Percentiles rank a stretch among this genome's conserved stretches.
These are phyloP conservation scores for Cystobasidium onofrii DNA, from an alignment of 768 basidiomycete genomes.

Conservation along the genomic window DNA sequence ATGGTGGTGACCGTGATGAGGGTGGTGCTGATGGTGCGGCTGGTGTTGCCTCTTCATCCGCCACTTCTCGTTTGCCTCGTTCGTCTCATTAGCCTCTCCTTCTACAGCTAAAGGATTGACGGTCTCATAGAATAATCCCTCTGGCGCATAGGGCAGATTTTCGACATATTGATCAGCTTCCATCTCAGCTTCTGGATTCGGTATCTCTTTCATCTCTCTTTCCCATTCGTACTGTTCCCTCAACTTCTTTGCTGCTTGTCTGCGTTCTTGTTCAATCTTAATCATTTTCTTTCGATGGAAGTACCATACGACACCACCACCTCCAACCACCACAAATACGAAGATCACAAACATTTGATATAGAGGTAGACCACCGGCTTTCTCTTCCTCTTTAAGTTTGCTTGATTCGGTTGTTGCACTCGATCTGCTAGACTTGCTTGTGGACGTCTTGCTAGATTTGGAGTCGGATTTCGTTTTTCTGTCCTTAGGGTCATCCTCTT, in stretches of 20 bases:
- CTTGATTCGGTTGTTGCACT: background rate
- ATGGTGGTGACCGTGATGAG: background rate
- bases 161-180: background rate
- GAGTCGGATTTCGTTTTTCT: too few relatives aligned
- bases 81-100: background rate
- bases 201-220: background rate
- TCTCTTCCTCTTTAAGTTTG: background rate
- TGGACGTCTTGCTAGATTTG: too few relatives aligned
- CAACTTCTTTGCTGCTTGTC: slow-evolving; percentile 2
- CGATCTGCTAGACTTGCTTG: background rate
- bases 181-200: slow-evolving; percentile 27
- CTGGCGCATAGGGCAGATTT: background rate
- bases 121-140: background rate
- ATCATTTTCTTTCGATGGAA: background rate
- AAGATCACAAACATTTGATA: slow-evolving; percentile 3
- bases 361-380: background rate
- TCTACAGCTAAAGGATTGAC: background rate
- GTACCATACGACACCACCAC: background rate
- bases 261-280: background rate
- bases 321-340: background rate
- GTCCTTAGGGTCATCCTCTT: too few relatives aligned
- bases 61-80: background rate
- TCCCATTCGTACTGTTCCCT: slow-evolving; percentile 26
- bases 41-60: background rate
- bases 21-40: background rate